Base-by-base conservation (phyloP, 202 grass and related monocot genomes). In the Musa balbisiana region DNA sequence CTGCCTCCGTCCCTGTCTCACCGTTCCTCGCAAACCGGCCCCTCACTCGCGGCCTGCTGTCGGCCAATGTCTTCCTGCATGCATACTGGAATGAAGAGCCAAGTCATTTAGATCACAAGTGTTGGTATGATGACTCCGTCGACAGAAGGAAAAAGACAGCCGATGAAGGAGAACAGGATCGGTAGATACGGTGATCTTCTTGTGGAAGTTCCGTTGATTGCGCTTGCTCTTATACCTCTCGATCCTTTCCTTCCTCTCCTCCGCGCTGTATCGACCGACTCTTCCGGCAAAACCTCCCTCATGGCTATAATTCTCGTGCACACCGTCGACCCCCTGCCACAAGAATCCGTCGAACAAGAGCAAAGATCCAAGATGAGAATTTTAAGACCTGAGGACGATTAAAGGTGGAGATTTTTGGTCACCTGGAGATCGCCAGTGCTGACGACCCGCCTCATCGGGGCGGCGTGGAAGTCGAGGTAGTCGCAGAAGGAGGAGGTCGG, bases 361-460 rank as follows among this genome's bases (percentile, higher is more conserved):
- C 2, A 82, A 79, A 68, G 23, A 54, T 69, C 49, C 51, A 56
- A 69, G 11, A 2, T 69, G 49, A 15, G 19, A 70, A 5, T 43
- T 66, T 77, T 69, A 2, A 22, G n/a, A 49, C 0, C 68, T 9
- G 71, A 43, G 55, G 19, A 2, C 10, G 11, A 17, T 12, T 12
- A 54, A 23, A 80, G 49, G 52, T 16, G 68, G 9, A 1, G 66
- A 58, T 10, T 73, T 43, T 66, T 64, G 71, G 20, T 65, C 22
- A 90, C 96, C 87, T 92, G 91, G 78, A 99, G 89, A 29, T 99
- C 96, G 55, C 91, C 96, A 15, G 91, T 90, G 87, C 96, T 99
- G 23, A 84, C 88, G 73, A 90, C 91, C 19, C 89, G 91, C 77
- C 96, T 86, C 9, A 95, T 79, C 3, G 89, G 82, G 66, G 78